phyloP scores from a whole-genome alignment of 495 filamentous ascomycete genomes.

The Xylaria castorea region DNA sequence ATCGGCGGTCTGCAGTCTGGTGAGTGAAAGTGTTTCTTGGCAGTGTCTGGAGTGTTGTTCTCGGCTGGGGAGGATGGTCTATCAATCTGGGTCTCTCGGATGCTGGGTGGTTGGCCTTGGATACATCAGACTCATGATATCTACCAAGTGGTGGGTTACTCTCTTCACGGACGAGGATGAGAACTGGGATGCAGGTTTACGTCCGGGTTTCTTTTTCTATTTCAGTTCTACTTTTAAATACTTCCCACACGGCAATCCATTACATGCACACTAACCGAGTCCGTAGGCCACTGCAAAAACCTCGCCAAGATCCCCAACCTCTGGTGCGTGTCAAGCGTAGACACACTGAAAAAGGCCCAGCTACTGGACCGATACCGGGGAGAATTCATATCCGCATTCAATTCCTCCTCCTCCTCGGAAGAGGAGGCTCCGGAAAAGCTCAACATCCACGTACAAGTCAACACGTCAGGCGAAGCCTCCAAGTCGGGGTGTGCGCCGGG shows the following conservation, averaged over 20 bases:
- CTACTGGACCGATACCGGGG: conserved; percentile 78
- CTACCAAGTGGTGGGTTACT: not conserved
- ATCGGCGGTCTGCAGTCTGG: conserved; percentile 85
- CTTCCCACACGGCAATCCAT: not conserved
- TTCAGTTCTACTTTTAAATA: not conserved
- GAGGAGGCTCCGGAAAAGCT: conserved; percentile 56
- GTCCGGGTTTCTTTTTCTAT: not conserved
- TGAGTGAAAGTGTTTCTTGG: conserved; percentile 33
- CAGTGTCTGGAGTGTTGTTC: not conserved
- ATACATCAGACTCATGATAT: not conserved
- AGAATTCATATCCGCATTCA: conserved; percentile 50
- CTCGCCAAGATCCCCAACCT: conserved; percentile 87
- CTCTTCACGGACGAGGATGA: not conserved
- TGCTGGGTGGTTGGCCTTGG: not conserved
- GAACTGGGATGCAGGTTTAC: not conserved
- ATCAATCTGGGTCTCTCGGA: not conserved
- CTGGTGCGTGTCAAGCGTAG: conserved; percentile 92
- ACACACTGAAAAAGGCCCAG: conserved; percentile 83
- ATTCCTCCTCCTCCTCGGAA: conserved; percentile 30
- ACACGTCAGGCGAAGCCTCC: conserved; percentile 86
- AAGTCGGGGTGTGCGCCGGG: conserved; percentile 83
- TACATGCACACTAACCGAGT: conserved; percentile 21
- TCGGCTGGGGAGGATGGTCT: not conserved
- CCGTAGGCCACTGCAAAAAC: conserved; percentile 82
- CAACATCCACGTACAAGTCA: conserved; percentile 88